phyloP scores from a whole-genome alignment of 176 grass and related monocot genomes.

The Bromus sterilis region DNA sequence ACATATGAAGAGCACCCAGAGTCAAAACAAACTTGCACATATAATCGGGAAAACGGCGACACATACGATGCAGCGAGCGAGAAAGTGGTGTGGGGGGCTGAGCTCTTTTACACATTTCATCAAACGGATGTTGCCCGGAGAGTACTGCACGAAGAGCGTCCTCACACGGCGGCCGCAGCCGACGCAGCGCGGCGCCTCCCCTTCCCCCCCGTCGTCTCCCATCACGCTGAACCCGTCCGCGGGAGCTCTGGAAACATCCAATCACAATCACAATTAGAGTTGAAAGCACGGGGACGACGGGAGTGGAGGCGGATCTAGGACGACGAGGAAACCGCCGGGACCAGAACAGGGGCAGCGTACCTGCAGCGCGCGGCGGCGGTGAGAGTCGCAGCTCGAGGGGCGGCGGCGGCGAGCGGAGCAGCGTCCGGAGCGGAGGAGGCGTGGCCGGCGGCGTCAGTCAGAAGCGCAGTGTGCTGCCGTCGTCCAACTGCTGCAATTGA shows the following conservation, averaged over 20 bases:
- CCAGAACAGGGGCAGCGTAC: not conserved
- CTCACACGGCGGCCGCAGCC: constrained; percentile 50
- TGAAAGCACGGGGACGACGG: not conserved
- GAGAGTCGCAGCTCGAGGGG: not conserved
- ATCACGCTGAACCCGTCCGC: not conserved
- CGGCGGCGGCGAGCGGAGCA: not conserved
- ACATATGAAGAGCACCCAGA: not conserved
- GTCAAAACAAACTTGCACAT: not conserved
- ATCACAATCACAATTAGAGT: not conserved
- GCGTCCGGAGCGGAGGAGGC: not conserved
- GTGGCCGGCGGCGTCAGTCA: constrained; percentile 1
- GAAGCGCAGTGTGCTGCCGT: not conserved
- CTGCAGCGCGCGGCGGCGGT: not conserved
- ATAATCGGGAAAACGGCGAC: not conserved
- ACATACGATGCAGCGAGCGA: not conserved
- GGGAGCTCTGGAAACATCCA: not conserved
- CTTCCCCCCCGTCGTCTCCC: constrained; percentile 5
- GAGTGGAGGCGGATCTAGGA: not conserved
- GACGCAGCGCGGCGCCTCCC: constrained; percentile 54
- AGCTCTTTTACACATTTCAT: constrained; percentile 85
- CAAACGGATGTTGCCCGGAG: constrained; percentile 88
- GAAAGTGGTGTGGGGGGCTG: too few species aligned
- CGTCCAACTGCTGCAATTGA: not conserved
- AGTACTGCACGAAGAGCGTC: constrained; percentile 86
- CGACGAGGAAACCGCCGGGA: not conserved